phyloP scores from a whole-genome alignment of 2,329 filamentous ascomycete species.

The Trichoderma asperellum region DNA sequence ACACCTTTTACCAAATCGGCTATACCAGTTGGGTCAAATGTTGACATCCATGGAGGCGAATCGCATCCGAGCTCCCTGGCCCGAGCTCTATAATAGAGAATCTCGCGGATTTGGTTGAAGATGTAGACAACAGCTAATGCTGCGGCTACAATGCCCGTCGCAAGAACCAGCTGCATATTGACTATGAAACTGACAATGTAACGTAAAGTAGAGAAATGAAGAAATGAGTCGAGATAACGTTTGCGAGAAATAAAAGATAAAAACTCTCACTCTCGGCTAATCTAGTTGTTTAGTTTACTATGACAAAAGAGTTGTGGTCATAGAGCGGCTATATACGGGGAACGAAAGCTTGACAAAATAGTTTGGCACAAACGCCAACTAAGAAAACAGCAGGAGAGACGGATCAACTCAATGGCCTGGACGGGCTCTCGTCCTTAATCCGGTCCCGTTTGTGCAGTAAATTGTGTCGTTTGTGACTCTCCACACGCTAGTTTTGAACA shows the following conservation, averaged over 20 bases:
- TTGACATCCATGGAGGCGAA: slow-evolving; percentile 18
- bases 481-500: slow-evolving; percentile 16
- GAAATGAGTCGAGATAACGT: not conserved
- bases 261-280: not conserved
- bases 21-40: slow-evolving; percentile 32
- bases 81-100: slow-evolving; percentile 21
- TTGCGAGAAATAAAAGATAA: not conserved
- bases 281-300: not conserved
- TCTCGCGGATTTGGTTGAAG: slow-evolving; percentile 23
- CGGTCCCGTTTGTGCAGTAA: slow-evolving; percentile 11
- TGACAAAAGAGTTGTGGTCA: not conserved
- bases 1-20: slow-evolving; percentile 23
- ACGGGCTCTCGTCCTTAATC: slow-evolving; percentile 5
- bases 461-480: slow-evolving; percentile 4
- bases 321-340: slow-evolving; percentile 18
- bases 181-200: not conserved
- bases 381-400: slow-evolving; percentile 17
- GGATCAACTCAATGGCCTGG: slow-evolving; percentile 12
- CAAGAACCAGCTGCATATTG: slow-evolving; percentile 14
- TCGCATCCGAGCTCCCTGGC: slow-evolving; percentile 33
- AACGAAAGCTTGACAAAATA: not conserved
- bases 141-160: slow-evolving; percentile 13
- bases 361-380: not conserved
- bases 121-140: slow-evolving; percentile 28
- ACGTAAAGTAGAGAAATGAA: not conserved